phyloP scores from a whole-genome alignment of 129 eudicot genomes.

The Ambrosia trifida region DNA sequence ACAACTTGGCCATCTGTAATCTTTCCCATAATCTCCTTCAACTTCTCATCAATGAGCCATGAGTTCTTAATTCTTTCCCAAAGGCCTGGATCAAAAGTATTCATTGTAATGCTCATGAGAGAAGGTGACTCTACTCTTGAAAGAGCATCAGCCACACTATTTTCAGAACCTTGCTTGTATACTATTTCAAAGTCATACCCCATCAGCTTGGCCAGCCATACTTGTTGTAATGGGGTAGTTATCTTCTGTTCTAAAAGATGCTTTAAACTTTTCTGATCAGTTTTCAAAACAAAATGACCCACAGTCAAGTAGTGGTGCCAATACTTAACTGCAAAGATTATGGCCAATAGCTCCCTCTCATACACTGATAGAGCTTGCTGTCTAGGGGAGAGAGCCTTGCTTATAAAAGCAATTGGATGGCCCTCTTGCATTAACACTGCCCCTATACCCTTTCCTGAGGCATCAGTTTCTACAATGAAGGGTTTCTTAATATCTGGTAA shows the following conservation, averaged over 20 bases:
- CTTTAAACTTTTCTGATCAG: neutral
- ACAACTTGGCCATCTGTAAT: neutral
- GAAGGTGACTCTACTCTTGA: neutral
- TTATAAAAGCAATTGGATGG: no score
- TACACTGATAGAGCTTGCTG: no score
- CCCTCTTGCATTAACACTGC: no score
- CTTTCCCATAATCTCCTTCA: no score
- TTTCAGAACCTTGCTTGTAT: neutral
- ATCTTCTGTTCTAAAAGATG: neutral
- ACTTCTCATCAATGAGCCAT: neutral
- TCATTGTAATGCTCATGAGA: no score
- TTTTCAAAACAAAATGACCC: neutral
- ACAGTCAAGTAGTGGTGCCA: neutral
- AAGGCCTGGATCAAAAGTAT: no score
- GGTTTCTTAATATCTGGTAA: no score
- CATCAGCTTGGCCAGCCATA: neutral
- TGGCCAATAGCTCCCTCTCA: no score
- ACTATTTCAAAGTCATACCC: neutral
- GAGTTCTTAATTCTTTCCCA: neutral
- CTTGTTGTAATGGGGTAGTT: neutral
- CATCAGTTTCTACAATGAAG: no score
- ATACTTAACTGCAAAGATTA: no score
- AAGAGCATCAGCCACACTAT: neutral
- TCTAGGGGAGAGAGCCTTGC: no score
- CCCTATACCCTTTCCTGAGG: no score